Percentiles rank a stretch among this genome's conserved stretches.
phyloP scores from a whole-genome alignment of 2,329 filamentous ascomycete species.

The Phyllosticta citrichinensis region DNA sequence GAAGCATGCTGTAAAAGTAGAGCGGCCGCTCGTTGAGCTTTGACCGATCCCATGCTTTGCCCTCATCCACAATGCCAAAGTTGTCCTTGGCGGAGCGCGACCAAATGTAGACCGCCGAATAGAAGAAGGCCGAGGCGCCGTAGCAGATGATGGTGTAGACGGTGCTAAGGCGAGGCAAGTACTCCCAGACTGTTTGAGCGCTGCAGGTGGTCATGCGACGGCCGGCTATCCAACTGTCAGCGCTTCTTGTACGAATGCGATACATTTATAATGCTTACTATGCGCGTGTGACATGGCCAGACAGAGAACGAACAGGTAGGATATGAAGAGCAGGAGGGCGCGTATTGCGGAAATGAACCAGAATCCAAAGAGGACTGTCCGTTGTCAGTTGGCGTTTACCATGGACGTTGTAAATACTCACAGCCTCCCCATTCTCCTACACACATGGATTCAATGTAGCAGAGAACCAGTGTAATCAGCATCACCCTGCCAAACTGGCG shows the following conservation, averaged over 20 bases:
- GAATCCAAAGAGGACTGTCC: constrained; percentile 63
- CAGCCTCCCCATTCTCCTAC: constrained; percentile 56
- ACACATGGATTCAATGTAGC: constrained; percentile 62
- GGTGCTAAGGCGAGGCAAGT: constrained; percentile 50
- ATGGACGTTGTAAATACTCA: constrained; percentile 36
- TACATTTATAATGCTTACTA: constrained; percentile 17
- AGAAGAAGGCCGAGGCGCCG: constrained; percentile 64
- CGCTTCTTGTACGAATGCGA: neutral
- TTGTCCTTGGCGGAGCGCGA: constrained; percentile 50
- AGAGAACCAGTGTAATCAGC: constrained; percentile 56
- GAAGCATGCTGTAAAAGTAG: constrained; percentile 63
- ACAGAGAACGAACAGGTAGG: constrained; percentile 67
- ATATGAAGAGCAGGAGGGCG: constrained; percentile 64
- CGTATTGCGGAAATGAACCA: constrained; percentile 84
- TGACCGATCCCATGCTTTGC: constrained; percentile 56
- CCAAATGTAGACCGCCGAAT: constrained; percentile 72
- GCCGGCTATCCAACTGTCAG: constrained; percentile 22
- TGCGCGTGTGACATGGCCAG: constrained; percentile 80
- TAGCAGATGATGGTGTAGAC: constrained; percentile 69
- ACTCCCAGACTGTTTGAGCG: constrained; percentile 52
- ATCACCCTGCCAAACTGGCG: constrained; percentile 74
- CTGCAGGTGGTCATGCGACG: constrained; percentile 56
- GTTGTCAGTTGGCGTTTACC: constrained; percentile 12
- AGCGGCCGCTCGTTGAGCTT: constrained; percentile 79
- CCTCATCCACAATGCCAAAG: constrained; percentile 63